Evolutionary conservation across 768 basidiomycete species (phyloP).

Genomic region (Termitomyces sp.): DNA sequence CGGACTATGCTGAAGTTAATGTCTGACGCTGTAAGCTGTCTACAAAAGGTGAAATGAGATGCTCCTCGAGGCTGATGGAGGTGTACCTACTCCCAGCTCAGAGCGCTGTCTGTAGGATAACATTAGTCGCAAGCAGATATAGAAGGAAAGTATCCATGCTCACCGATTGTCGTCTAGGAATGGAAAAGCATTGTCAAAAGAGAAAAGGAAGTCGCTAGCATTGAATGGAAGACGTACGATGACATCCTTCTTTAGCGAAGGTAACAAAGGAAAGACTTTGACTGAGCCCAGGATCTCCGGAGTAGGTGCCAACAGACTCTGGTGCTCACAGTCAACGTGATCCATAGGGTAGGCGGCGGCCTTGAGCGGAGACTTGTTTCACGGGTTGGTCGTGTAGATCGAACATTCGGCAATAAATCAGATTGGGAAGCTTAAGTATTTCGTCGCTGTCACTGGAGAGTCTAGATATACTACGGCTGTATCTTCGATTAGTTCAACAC

Average conservation of each 20-base stretch:
- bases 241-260: conserved; percentile 66
- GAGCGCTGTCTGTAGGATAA: conserved; percentile 51
- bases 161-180: conserved; percentile 44
- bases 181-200: conserved; percentile 19
- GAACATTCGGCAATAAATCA: not conserved
- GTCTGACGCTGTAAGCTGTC: conserved; percentile 81
- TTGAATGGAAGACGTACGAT: conserved; percentile 42
- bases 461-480: not conserved
- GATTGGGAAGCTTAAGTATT: not conserved
- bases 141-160: conserved; percentile 15
- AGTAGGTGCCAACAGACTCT: conserved; percentile 49
- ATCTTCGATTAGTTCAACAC: not conserved
- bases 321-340: conserved; percentile 43
- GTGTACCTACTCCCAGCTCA: conserved; percentile 74
- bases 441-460: not conserved
- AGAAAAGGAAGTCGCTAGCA: not conserved
- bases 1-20: conserved; percentile 79
- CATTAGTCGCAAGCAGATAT: conserved; percentile 16
- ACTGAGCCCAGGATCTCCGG: conserved; percentile 57
- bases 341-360: conserved; percentile 5
- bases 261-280: conserved; percentile 81
- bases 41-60: conserved; percentile 23
- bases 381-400: not conserved
- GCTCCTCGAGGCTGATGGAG: conserved; percentile 3
- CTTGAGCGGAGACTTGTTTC: not conserved